Evolutionary conservation across 2,329 filamentous ascomycete species (phyloP).

Genomic region (Neofusicoccum umdonicola): DNA sequence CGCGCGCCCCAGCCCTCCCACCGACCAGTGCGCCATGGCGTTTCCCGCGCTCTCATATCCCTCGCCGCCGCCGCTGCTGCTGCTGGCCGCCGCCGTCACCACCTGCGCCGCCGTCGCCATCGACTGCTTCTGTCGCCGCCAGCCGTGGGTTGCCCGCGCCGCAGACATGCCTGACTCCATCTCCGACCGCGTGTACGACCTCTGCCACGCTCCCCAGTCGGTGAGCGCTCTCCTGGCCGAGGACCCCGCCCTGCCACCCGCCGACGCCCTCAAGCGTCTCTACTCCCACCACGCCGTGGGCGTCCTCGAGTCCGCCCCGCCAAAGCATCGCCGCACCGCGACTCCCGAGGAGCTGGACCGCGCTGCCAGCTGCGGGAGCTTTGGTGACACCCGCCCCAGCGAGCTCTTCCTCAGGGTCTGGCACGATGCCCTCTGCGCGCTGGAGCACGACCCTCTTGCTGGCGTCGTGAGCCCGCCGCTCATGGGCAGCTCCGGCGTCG

Average conservation of each 20-base stretch:
- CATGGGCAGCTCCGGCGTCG: constrained; percentile 60
- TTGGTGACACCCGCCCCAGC: constrained; percentile 62
- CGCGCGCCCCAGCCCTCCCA: no score
- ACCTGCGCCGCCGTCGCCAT: background rate
- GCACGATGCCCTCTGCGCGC: constrained; percentile 60
- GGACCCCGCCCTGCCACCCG: constrained; percentile 51
- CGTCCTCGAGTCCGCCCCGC: constrained; percentile 25
- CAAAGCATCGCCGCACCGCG: constrained; percentile 20
- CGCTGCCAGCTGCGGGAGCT: constrained; percentile 63
- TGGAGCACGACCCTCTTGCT: constrained; percentile 51
- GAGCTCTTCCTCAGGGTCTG: constrained; percentile 68
- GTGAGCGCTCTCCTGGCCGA: constrained; percentile 57
- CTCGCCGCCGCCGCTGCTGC: background rate
- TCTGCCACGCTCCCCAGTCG: constrained; percentile 63
- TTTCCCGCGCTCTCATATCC: background rate
- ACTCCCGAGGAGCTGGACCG: constrained; percentile 49
- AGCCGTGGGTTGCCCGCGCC: constrained; percentile 15
- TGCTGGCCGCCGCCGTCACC: no score
- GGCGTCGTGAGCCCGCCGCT: constrained; percentile 60
- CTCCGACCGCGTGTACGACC: constrained; percentile 44
- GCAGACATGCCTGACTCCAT: constrained; percentile 22
- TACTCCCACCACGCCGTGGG: constrained; percentile 43
- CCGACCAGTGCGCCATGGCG: background rate
- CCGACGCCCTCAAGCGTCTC: constrained; percentile 55
- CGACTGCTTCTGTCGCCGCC: constrained; percentile 11